These are phyloP conservation scores for Cinnamomum micranthum DNA, from an alignment of 164 flowering plant species.

Conservation along the genomic window DNA sequence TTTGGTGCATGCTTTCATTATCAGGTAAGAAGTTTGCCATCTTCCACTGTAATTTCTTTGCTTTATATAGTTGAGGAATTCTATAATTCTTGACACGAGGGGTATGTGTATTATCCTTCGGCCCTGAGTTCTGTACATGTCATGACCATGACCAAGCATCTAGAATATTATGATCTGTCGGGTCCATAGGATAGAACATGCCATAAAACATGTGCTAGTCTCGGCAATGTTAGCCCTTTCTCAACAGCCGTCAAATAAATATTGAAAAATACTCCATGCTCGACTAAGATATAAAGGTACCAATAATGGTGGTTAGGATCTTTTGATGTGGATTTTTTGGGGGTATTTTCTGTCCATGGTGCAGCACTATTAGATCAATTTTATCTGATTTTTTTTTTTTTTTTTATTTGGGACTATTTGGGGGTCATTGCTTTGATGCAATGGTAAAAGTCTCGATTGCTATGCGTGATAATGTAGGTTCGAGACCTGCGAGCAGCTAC, in stretches of 20 bases:
- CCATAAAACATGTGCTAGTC: neutral
- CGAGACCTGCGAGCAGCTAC: too few relatives aligned
- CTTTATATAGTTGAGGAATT: neutral
- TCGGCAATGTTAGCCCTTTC: neutral
- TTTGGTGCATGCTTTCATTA: conserved; percentile 97
- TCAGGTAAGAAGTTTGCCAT: conserved; percentile 44
- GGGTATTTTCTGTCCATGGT: neutral
- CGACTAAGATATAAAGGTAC: neutral
- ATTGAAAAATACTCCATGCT: neutral
- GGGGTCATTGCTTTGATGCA: too few relatives aligned
- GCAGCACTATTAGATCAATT: neutral
- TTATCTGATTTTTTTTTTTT: too few relatives aligned
- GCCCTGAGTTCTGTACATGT: too few relatives aligned
- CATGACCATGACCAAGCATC: neutral
- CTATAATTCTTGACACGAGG: neutral
- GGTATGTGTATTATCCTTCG: neutral
- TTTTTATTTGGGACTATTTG: too few relatives aligned
- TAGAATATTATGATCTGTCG: neutral
- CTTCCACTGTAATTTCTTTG: neutral
- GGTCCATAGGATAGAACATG: neutral
- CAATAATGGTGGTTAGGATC: neutral
- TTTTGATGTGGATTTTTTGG: neutral
- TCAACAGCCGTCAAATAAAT: too few relatives aligned
- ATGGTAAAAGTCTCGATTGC: too few relatives aligned
- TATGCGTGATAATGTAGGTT: too few relatives aligned